Percentiles rank a stretch among this genome's conserved stretches.
Evolutionary conservation across 768 basidiomycete genomes (phyloP).

Genomic region (Chlorophyllum brunneum): DNA sequence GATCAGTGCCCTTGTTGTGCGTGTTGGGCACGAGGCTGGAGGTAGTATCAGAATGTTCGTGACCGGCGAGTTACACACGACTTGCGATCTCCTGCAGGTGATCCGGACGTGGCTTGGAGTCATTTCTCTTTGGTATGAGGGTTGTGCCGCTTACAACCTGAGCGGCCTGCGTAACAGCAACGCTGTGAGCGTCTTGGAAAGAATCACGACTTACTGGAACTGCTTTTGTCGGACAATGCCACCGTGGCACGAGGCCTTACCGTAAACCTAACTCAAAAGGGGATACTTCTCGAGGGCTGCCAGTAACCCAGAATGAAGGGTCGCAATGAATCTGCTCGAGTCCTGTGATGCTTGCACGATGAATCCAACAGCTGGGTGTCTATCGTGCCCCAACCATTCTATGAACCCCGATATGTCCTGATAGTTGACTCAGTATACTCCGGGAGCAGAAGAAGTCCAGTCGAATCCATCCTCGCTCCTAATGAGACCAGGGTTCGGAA

Average conservation of each 20-base stretch:
- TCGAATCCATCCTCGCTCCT: neutral
- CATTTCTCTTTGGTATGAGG: conserved; percentile 5
- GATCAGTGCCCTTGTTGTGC: conserved; percentile 48
- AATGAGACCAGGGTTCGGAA: conserved; percentile 5
- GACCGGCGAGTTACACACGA: conserved; percentile 25
- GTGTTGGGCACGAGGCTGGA: conserved; percentile 79
- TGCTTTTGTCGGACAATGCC: conserved; percentile 9
- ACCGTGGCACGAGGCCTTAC: conserved; percentile 5
- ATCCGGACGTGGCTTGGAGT: conserved; percentile 26
- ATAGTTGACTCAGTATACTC: too few species aligned
- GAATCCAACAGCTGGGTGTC: neutral
- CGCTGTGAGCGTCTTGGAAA: neutral
- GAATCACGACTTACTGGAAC: neutral
- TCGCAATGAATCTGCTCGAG: neutral
- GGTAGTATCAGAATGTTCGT: conserved; percentile 26
- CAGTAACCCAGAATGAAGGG: conserved; percentile 11
- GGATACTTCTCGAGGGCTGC: conserved; percentile 6
- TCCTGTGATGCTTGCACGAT: neutral
- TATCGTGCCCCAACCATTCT: too few species aligned
- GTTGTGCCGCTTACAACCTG: conserved; percentile 1
- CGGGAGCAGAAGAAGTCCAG: neutral
- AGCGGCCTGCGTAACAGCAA: neutral
- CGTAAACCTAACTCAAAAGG: conserved; percentile 7
- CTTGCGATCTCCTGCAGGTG: conserved; percentile 37
- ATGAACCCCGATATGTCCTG: too few species aligned